Conservation (phyloP, 2,329 filamentous ascomycete genomes). For the Pseudogymnoascus sp. region DNA sequence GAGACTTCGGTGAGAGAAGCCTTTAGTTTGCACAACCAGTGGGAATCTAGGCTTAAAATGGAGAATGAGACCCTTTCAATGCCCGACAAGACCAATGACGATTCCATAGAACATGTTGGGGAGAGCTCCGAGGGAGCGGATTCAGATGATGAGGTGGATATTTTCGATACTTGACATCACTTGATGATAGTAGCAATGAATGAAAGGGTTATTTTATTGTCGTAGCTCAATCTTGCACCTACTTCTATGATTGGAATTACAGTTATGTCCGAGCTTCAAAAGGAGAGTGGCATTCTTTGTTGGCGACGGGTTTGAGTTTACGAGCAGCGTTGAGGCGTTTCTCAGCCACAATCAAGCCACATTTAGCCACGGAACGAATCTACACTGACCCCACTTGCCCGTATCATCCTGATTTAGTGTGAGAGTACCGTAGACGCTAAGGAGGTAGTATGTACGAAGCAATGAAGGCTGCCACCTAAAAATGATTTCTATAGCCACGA, state of each 20-base stretch:
- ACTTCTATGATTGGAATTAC: background rate
- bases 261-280: background rate
- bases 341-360: no score
- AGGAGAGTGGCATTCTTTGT: no score
- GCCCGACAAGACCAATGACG: background rate
- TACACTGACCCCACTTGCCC: no score
- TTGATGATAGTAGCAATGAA: background rate
- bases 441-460: no score
- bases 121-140: background rate
- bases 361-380: no score
- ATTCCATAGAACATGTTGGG: background rate
- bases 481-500: no score
- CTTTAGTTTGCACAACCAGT: constrained; percentile 15
- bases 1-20: no score
- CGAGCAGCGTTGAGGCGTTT: background rate
- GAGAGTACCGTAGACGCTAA: no score
- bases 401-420: no score
- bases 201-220: background rate
- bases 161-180: background rate
- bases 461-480: no score
- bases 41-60: background rate
- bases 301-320: background rate
- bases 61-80: background rate
- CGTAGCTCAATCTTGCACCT: background rate
- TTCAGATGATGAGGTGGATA: background rate